Conservation (phyloP, 768 basidiomycete genomes). For the Tricholoma hemisulphureum region DNA sequence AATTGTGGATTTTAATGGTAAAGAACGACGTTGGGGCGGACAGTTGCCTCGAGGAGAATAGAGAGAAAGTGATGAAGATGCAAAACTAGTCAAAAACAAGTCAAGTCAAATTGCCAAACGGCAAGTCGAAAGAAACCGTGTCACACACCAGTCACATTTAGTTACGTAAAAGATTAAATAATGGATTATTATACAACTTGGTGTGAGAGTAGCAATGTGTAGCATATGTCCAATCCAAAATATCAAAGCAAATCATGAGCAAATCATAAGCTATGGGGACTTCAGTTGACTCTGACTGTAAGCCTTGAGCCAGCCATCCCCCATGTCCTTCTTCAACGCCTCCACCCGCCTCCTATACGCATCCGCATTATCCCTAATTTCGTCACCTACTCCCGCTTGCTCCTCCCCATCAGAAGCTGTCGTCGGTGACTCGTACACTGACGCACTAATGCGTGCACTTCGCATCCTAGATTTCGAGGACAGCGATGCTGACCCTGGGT, state of each 20-base stretch:
- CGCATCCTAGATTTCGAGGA: slow-evolving; percentile 44
- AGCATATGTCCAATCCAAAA: too few relatives aligned
- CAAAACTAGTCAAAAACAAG: neutral
- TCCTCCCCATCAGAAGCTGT: slow-evolving; percentile 19
- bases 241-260: too few relatives aligned
- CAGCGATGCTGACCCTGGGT: slow-evolving; percentile 29
- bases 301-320: slow-evolving; percentile 86
- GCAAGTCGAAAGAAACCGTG: slow-evolving; percentile 2
- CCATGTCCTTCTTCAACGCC: slow-evolving; percentile 82
- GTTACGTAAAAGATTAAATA: neutral
- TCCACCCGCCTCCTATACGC: slow-evolving; percentile 77
- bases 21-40: slow-evolving; percentile 57
- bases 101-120: neutral
- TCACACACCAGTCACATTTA: slow-evolving; percentile 7
- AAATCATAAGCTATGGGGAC: slow-evolving; percentile 1
- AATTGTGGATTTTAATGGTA: slow-evolving; percentile 40
- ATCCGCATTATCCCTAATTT: slow-evolving; percentile 54
- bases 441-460: slow-evolving; percentile 55
- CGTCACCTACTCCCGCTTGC: slow-evolving; percentile 21
- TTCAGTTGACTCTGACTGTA: slow-evolving; percentile 59
- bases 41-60: slow-evolving; percentile 24
- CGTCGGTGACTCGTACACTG: slow-evolving; percentile 57
- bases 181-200: neutral
- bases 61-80: slow-evolving; percentile 18
- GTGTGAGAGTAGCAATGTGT: too few relatives aligned